Evolutionary conservation across 495 filamentous ascomycete genomes (phyloP).

Genomic region (Daldinia caldariorum): DNA sequence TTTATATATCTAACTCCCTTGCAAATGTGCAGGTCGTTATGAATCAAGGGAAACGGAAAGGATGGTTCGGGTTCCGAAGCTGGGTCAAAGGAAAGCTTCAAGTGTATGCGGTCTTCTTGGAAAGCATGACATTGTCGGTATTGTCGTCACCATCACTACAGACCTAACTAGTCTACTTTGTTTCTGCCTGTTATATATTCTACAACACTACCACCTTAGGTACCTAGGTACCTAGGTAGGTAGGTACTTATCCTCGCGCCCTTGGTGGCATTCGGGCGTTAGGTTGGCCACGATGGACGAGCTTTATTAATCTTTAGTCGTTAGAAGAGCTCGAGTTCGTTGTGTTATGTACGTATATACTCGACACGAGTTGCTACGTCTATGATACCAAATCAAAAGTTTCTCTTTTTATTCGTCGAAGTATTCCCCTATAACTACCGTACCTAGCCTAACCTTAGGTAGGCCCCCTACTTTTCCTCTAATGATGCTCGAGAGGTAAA

Average conservation of each 20-base stretch:
- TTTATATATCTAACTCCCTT: not conserved
- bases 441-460: too few species aligned
- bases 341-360: not conserved
- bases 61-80: not conserved
- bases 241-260: not conserved
- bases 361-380: not conserved
- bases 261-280: conserved; percentile 6
- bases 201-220: not conserved
- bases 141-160: not conserved
- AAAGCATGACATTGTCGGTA: too few species aligned
- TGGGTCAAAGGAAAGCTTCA: not conserved
- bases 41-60: not conserved
- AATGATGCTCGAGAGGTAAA: too few species aligned
- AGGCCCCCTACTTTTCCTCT: too few species aligned
- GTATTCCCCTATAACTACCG: not conserved
- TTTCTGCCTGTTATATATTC: not conserved
- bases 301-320: not conserved
- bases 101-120: not conserved
- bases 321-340: not conserved
- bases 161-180: not conserved
- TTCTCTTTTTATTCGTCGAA: conserved; percentile 8
- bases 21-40: not conserved
- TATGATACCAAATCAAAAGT: conserved; percentile 40
- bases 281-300: not conserved
- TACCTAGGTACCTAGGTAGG: too few species aligned